phyloP scores from a whole-genome alignment of 1,139 yeast species.

The Blastobotrys ciferrii region DNA sequence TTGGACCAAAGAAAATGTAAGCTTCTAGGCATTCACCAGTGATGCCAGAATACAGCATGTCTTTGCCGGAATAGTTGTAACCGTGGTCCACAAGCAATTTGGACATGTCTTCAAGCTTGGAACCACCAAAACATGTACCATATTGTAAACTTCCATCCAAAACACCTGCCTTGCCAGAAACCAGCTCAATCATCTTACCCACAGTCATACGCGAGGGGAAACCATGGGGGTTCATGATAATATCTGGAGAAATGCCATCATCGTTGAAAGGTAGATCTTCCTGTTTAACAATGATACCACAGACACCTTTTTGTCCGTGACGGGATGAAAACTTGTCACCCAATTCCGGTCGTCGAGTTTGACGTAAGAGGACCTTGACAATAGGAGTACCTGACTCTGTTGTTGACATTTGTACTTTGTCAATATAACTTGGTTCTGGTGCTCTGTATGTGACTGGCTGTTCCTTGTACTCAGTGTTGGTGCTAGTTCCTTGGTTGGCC shows the following conservation, averaged over 20 bases:
- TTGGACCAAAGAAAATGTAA: conserved; percentile 96
- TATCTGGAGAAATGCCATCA: conserved; percentile 86
- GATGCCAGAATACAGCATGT: conserved; percentile 96
- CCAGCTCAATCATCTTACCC: conserved; percentile 95
- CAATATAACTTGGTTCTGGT: conserved; percentile 93
- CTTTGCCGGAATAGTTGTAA: conserved; percentile 92
- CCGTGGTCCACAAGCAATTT: conserved; percentile 87
- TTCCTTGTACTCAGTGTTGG: conserved; percentile 63
- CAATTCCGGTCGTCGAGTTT: conserved; percentile 94
- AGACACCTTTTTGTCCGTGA: conserved; percentile 98
- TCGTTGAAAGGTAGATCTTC: conserved; percentile 96
- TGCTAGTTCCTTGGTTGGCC: conserved; percentile 36
- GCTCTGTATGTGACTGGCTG: conserved; percentile 90
- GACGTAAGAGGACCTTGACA: conserved; percentile 86
- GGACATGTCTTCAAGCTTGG: conserved; percentile 95
- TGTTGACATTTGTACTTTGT: conserved; percentile 96
- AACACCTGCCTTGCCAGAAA: conserved; percentile 97
- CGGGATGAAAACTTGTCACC: conserved; percentile 97
- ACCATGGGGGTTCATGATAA: conserved; percentile 98
- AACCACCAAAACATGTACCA: conserved; percentile 98
- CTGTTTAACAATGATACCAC: conserved; percentile 95
- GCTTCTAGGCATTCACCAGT: conserved; percentile 98
- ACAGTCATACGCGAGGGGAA: conserved; percentile 99
- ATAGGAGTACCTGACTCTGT: conserved; percentile 94
- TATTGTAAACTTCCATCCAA: conserved; percentile 87